Evolutionary conservation across 1,284 basidiomycete species (phyloP).

Genomic region (Ustanciosporium gigantosporum): DNA sequence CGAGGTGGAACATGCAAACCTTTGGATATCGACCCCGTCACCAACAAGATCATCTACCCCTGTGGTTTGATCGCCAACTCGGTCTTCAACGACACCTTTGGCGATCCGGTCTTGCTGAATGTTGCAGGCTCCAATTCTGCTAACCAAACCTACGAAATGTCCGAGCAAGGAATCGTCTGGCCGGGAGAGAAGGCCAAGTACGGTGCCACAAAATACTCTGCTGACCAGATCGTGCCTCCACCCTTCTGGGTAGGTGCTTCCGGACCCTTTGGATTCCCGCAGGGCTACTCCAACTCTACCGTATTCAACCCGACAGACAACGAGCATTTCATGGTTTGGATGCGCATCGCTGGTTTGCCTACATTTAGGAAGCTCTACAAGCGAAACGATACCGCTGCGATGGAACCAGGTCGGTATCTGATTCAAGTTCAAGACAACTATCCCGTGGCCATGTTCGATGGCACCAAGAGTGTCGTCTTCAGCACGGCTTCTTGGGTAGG

Average conservation of each 20-base stretch:
- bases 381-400: slow-evolving; percentile 78
- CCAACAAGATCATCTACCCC: slow-evolving; percentile 69
- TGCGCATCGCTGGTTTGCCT: slow-evolving; percentile 94
- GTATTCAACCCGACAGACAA: slow-evolving; percentile 77
- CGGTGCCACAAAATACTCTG: slow-evolving; percentile 54
- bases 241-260: slow-evolving; percentile 73
- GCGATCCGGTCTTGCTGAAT: slow-evolving; percentile 69
- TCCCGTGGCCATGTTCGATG: slow-evolving; percentile 86
- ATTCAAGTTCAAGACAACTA: slow-evolving; percentile 85
- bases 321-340: slow-evolving; percentile 99
- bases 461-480: slow-evolving; percentile 95
- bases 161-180: slow-evolving; percentile 86
- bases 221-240: slow-evolving; percentile 78
- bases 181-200: slow-evolving; percentile 91
- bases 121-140: slow-evolving; percentile 64
- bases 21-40: slow-evolving; percentile 64
- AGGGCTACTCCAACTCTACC: slow-evolving; percentile 71
- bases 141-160: slow-evolving; percentile 71
- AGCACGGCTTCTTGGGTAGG: slow-evolving; percentile 98
- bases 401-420: slow-evolving; percentile 76
- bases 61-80: slow-evolving; percentile 98
- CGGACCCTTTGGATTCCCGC: slow-evolving; percentile 66
- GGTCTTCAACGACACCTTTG: slow-evolving; percentile 92
- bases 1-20: slow-evolving; percentile 83
- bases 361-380: slow-evolving; percentile 95